phyloP scores from a whole-genome alignment of 192 early-diverging fungal species.

The Funneliformis mosseae region DNA sequence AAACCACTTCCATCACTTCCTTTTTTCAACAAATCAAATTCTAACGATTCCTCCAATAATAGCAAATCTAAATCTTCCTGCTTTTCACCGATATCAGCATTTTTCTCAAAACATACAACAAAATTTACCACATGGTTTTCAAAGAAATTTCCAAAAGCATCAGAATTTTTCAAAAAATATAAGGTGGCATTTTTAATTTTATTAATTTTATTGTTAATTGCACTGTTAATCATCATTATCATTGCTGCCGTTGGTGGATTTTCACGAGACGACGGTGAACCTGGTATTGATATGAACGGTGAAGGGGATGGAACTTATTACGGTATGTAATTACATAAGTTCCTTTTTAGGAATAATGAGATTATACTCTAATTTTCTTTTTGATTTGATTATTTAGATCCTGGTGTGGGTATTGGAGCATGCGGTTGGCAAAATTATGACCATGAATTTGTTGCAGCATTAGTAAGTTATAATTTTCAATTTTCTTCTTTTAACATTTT shows the following conservation, averaged over 20 bases:
- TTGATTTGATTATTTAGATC: not conserved
- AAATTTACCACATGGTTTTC: not conserved
- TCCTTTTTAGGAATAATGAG: too few species aligned
- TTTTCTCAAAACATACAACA: not conserved
- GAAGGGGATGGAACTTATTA: constrained; percentile 33
- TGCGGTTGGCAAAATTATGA: constrained; percentile 25
- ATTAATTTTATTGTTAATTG: constrained; percentile 21
- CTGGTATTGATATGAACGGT: constrained; percentile 3
- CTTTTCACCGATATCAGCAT: too few species aligned
- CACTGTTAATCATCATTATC: constrained; percentile 18
- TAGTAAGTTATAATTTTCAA: constrained; percentile 7
- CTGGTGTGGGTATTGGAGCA: constrained; percentile 14
- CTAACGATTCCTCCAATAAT: not conserved
- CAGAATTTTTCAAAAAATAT: not conserved
- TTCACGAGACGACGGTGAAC: not conserved
- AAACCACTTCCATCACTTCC: not conserved
- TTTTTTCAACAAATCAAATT: not conserved
- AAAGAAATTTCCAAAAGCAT: not conserved
- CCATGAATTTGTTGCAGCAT: constrained; percentile 25
- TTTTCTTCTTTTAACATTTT: not conserved
- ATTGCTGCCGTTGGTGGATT: constrained; percentile 14
- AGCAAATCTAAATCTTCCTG: too few species aligned
- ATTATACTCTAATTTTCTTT: not conserved
- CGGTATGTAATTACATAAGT: constrained; percentile 1
- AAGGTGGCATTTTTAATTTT: not conserved